These are phyloP conservation scores for Hortaea werneckii DNA, from an alignment of 2,329 filamentous ascomycete genomes.

Conservation along the genomic window DNA sequence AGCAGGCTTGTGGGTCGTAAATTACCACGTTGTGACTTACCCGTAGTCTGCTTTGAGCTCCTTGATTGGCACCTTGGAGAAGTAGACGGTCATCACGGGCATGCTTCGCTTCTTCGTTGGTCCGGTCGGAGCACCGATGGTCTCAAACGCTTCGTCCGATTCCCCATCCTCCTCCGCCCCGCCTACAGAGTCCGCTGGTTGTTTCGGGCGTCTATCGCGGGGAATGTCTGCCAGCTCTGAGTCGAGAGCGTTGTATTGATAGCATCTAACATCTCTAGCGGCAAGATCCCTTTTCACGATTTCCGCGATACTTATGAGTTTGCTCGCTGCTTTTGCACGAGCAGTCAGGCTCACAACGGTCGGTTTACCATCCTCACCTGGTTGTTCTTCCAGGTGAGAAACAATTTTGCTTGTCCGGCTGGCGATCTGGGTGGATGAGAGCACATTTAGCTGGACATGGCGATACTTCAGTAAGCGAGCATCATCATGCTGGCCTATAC, in stretches of 20 bases:
- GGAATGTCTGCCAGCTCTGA: constrained; percentile 17
- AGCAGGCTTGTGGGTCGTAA: background rate
- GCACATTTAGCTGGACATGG: too few relatives aligned
- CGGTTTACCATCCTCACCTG: constrained; percentile 10
- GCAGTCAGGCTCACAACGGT: constrained; percentile 31
- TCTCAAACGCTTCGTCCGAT: constrained; percentile 16
- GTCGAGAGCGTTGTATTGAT: constrained; percentile 24
- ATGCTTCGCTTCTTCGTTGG: constrained; percentile 40
- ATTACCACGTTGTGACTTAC: constrained; percentile 11
- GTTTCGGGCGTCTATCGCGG: constrained; percentile 3
- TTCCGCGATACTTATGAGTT: constrained; percentile 59
- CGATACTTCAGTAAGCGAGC: too few relatives aligned
- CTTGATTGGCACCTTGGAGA: constrained; percentile 45
- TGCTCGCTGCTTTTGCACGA: constrained; percentile 39
- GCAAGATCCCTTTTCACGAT: constrained; percentile 38
- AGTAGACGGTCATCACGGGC: constrained; percentile 51
- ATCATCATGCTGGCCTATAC: too few relatives aligned
- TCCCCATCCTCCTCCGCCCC: background rate
- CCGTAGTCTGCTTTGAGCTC: constrained; percentile 44
- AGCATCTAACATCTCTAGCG: constrained; percentile 37
- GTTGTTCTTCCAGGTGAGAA: constrained; percentile 9
- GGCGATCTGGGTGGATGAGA: constrained; percentile 21
- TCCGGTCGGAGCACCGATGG: constrained; percentile 23
- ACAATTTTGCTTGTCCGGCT: constrained; percentile 18
- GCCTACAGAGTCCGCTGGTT: too few relatives aligned